Evolutionary conservation across 176 grass and related monocot genomes (phyloP), one percentile per base, ranked within the genome.

Genomic region (Echinochloa phyllopogon): DNA sequence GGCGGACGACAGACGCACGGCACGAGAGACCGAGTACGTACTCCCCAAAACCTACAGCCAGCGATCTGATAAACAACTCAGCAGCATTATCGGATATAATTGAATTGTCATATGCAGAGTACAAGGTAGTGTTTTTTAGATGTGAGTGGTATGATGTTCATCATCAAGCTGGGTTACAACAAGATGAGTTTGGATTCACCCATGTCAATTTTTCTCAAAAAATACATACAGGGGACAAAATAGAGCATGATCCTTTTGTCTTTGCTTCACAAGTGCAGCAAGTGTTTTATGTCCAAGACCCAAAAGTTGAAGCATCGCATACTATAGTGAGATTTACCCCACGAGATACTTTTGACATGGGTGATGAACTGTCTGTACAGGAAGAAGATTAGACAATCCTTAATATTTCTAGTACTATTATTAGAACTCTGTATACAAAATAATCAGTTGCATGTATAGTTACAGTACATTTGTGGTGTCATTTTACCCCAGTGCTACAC

Each of bases 91-190:
- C 38, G 3, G 8, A 67, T 20, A 67, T 67, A 67, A 41, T 67
- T 6, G 65, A 67, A 40, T 20, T 67, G 6, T 67, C 37, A 41
- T 67, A 67, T 4, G 1, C 2, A 41, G 7, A 41, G 1, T 67
- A 41, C 16, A 69, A 43, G 39, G 65, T 69, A 4, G 65, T 69
- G 65, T 39, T 43, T n/a, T 69, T 69, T 8, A 41, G 43, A 69
- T 69, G 65, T 69, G 65, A 69, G 3, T 43, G 39, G 39, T 69
- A 69, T 69, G 38, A 69, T 69, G 65, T 42, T 18, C 37, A 69
- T 43, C 65, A 69, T 36, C 38, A 5, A 6, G 8, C 3, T 42
- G 39, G 65, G 21, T 11, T 69, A 69, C 42, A n/a, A n/a, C n/a
- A n/a, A 43, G 39, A 69, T 42, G 18, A n/a, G n/a, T n/a, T n/a